Percentiles rank a stretch among this genome's conserved stretches.
These are phyloP conservation scores for Irpex lacteus DNA, from an alignment of 1,284 basidiomycete species.

Conservation along the genomic window DNA sequence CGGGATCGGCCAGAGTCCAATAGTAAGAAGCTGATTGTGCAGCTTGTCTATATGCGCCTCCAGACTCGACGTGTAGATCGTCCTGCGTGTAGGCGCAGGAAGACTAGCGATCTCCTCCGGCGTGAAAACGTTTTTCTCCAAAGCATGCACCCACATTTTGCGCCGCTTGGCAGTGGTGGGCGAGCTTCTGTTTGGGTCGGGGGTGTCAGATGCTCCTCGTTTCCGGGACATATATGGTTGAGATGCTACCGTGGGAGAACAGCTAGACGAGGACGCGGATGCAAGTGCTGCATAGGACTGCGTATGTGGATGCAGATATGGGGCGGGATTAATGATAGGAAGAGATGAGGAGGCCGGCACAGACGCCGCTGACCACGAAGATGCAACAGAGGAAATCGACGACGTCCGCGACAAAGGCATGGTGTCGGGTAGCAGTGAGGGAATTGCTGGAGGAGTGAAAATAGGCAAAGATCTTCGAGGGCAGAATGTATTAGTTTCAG, in stretches of 20 bases:
- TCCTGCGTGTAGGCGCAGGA: slow-evolving; percentile 51
- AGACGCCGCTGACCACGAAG: background rate
- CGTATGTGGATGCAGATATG: background rate
- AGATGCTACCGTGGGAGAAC: slow-evolving; percentile 22
- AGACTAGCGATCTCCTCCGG: slow-evolving; percentile 68
- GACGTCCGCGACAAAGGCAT: background rate
- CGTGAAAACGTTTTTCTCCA: slow-evolving; percentile 68
- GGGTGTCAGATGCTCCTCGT: slow-evolving; percentile 34
- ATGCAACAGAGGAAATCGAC: slow-evolving; percentile 4
- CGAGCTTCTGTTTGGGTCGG: slow-evolving; percentile 56
- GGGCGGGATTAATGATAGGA: slow-evolving; percentile 11
- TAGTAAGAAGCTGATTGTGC: slow-evolving; percentile 25
- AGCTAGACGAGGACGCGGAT: slow-evolving; percentile 13
- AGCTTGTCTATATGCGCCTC: slow-evolving; percentile 30
- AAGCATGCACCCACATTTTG: slow-evolving; percentile 71
- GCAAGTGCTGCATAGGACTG: background rate
- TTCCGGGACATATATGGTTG: background rate
- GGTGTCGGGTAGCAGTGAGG: background rate
- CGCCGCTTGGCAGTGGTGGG: slow-evolving; percentile 47
- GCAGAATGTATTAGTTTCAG: background rate
- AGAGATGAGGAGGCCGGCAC: slow-evolving; percentile 11
- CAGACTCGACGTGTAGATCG: slow-evolving; percentile 32
- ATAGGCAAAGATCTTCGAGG: background rate
- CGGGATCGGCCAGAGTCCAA: slow-evolving; percentile 23
- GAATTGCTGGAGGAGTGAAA: background rate